phyloP scores from a whole-genome alignment of 139 green algal species.

The Trebouxia sp. region DNA sequence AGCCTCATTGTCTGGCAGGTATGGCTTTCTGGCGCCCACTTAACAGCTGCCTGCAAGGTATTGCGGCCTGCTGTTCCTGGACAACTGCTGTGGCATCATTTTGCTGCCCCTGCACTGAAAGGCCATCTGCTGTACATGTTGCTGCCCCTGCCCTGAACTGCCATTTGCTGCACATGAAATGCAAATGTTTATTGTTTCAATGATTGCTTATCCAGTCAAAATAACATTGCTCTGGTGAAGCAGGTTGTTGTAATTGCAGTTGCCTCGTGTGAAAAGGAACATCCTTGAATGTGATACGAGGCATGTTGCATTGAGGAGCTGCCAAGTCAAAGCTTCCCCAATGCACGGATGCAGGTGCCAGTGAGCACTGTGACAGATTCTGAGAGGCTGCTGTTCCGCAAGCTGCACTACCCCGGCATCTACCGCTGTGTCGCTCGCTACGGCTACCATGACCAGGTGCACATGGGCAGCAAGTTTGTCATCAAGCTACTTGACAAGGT shows the following conservation, averaged over 20 bases:
- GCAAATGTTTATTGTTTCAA: no score
- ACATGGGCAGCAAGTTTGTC: conserved; percentile 13
- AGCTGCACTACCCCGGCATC: conserved; percentile 10
- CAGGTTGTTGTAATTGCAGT: background rate
- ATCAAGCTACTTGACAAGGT: conserved; percentile 28
- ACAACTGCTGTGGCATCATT: no score
- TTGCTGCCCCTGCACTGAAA: no score
- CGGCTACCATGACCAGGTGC: conserved; percentile 17
- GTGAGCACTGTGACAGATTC: conserved; percentile 20
- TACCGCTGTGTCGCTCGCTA: conserved; percentile 34
- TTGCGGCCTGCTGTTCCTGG: background rate
- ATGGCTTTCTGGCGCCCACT: background rate
- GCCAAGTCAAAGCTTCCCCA: background rate
- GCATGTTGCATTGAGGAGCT: no score
- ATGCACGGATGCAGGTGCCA: conserved; percentile 6
- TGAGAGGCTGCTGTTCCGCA: conserved; percentile 27
- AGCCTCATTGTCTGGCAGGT: background rate
- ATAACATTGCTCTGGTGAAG: background rate
- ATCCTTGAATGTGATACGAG: background rate
- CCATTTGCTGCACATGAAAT: no score
- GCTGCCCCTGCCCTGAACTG: no score
- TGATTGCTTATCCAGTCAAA: no score
- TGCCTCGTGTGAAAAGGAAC: background rate
- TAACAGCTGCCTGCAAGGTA: background rate
- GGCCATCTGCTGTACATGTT: no score